Base-by-base conservation (phyloP, 768 basidiomycete genomes). In the Boletus sp. region DNA sequence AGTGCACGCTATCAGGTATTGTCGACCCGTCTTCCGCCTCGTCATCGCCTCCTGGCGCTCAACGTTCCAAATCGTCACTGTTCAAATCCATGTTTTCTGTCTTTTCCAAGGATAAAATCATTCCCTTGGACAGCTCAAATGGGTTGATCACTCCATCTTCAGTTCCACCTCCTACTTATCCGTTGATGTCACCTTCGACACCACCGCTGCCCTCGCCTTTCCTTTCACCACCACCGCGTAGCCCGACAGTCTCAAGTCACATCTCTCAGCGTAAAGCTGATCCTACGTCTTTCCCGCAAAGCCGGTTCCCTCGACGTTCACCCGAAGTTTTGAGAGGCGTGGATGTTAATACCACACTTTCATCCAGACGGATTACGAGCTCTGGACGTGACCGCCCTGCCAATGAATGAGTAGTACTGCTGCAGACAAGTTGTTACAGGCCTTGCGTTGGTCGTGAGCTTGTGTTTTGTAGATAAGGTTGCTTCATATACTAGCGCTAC, bases 81-180 rank as follows among this genome's bases (percentile, higher is more conserved):
- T 83, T 90, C 67, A 85, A 87, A 56, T 83, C 86, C 12, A 74
- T 90, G 47, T 78, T 86, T 60, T 81, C 79, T 17, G 54, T 69
- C 41, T 58, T 77, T 71, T 71, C 73, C 36, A 62, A 67, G 47
- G 73, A 80, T 61, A 78, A 82, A 18, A 47, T 75, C 10, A 68
- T 76, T 20, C 73, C 81, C n/a, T 76, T 74, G 50, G 76, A 78
- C 37, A 75, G 79, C 7, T 76, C 84, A 14, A 85, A 90, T 61
- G 92, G 89, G 12, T 74, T 92, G 51, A 83, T 93, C 56, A 83
- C 88, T 0, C 82, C 76, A 12, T 78, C 86, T 15, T 47, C 57
- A 12, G 46, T 51, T 28, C 51, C 57, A 28, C 32, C 44, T 7
- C 52, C 60, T 30, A 17, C 52, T 32, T 64, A 63, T 44, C 64